phyloP scores from a whole-genome alignment of 306 rosid species.

The Potentilla sterilis region DNA sequence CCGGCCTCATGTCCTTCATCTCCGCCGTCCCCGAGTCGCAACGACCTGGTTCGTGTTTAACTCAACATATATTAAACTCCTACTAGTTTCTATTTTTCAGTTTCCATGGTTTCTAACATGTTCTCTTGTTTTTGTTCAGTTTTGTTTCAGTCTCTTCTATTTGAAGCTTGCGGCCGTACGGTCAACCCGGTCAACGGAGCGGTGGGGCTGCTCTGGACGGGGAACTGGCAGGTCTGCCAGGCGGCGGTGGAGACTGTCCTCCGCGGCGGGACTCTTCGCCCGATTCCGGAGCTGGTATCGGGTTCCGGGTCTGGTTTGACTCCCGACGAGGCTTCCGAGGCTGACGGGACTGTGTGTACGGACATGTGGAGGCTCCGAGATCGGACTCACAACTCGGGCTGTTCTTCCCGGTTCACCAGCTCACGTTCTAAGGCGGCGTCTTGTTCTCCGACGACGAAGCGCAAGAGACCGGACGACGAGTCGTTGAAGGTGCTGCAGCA shows the following conservation, averaged over 20 bases:
- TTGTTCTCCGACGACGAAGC: constrained; percentile 41
- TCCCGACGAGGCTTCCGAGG: constrained; percentile 61
- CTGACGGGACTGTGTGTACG: constrained; percentile 48
- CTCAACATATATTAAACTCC: background rate
- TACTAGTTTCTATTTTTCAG: background rate
- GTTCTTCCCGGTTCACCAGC: constrained; percentile 37
- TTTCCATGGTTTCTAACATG: background rate
- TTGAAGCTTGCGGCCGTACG: constrained; percentile 86
- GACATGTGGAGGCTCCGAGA: constrained; percentile 50
- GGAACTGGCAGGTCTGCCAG: constrained; percentile 90
- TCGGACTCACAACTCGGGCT: constrained; percentile 30
- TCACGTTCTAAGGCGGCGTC: constrained; percentile 42
- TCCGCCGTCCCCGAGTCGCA: constrained; percentile 83
- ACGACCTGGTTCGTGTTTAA: constrained; percentile 53
- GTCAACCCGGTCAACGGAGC: constrained; percentile 89
- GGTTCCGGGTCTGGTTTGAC: constrained; percentile 12
- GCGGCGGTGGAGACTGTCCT: constrained; percentile 86
- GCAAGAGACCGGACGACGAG: constrained; percentile 53
- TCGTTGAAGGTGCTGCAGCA: constrained; percentile 20
- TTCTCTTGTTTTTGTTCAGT: constrained; percentile 33
- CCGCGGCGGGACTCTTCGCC: constrained; percentile 63
- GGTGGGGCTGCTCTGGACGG: constrained; percentile 78
- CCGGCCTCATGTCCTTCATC: constrained; percentile 97
- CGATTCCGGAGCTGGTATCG: constrained; percentile 53
- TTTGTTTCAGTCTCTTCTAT: constrained; percentile 71